These are phyloP conservation scores for Globisporangium polare DNA, from an alignment of 352 stramenopile genomes.

Conservation along the genomic window DNA sequence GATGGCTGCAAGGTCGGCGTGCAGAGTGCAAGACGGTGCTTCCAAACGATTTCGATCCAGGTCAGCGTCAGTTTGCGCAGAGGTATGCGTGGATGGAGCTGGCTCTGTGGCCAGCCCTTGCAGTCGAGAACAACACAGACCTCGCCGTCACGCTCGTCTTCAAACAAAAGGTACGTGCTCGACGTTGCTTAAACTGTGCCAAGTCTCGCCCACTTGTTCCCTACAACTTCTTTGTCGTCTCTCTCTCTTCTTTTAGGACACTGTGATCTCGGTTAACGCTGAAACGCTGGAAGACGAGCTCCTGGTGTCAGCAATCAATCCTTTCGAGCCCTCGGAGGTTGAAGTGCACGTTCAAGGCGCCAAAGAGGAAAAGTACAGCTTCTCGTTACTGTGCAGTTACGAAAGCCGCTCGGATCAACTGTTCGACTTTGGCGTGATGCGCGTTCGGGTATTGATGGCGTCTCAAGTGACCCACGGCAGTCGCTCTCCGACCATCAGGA, in stretches of 20 bases:
- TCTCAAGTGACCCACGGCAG: slow-evolving; percentile 2
- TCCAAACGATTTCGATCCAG: slow-evolving; percentile 42
- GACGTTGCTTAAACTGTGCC: background rate
- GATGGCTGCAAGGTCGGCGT: slow-evolving; percentile 32
- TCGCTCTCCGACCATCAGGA: slow-evolving; percentile 25
- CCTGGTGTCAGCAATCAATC: slow-evolving; percentile 36
- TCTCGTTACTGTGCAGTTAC: slow-evolving; percentile 9
- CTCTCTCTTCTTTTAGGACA: background rate
- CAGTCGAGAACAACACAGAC: slow-evolving; percentile 35
- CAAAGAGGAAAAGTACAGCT: slow-evolving; percentile 1
- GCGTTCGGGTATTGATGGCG: slow-evolving; percentile 19
- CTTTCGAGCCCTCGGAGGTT: slow-evolving; percentile 26
- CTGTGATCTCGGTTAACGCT: slow-evolving; percentile 16
- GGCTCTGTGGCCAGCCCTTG: slow-evolving; percentile 40
- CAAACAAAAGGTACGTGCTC: slow-evolving; percentile 29
- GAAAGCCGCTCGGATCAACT: slow-evolving; percentile 22
- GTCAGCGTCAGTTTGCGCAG: slow-evolving; percentile 32
- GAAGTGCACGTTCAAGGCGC: slow-evolving; percentile 11
- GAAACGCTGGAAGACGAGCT: slow-evolving; percentile 15
- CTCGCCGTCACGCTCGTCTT: slow-evolving; percentile 27
- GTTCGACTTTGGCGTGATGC: slow-evolving; percentile 30
- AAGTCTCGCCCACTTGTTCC: background rate
- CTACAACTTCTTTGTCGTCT: background rate
- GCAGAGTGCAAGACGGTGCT: slow-evolving; percentile 34
- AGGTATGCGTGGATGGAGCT: slow-evolving; percentile 55